Percentiles rank a stretch among this genome's conserved stretches.
Evolutionary conservation across 1,284 basidiomycete species (phyloP).

Genomic region (Boletellus deceptivus): DNA sequence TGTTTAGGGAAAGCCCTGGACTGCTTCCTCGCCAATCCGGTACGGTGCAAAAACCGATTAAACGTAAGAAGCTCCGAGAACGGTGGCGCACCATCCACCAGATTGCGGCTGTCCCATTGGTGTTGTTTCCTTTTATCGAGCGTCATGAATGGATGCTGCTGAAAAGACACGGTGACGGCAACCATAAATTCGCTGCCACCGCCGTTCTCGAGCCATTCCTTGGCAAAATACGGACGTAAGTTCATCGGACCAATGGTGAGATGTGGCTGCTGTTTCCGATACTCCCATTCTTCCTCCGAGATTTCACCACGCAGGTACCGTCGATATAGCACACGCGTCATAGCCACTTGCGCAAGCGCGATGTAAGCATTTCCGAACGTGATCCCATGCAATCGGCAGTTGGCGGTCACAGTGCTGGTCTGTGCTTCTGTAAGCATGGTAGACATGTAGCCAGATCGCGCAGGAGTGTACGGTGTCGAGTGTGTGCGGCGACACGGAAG

Average conservation of each 20-base stretch:
- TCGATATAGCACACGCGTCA: slow-evolving; percentile 7
- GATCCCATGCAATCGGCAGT: neutral
- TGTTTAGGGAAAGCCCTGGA: slow-evolving; percentile 36
- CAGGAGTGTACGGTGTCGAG: slow-evolving; percentile 37
- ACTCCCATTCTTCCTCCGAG: slow-evolving; percentile 4
- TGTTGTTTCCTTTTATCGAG: neutral
- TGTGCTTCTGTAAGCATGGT: slow-evolving; percentile 24
- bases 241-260: slow-evolving; percentile 41
- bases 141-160: slow-evolving; percentile 18
- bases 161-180: slow-evolving; percentile 45
- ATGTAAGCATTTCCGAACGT: slow-evolving; percentile 2
- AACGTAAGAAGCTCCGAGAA: slow-evolving; percentile 42
- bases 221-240: slow-evolving; percentile 50
- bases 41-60: slow-evolving; percentile 1
- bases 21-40: slow-evolving; percentile 36
- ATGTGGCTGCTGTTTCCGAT: slow-evolving; percentile 1
- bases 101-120: neutral
- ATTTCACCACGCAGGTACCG: slow-evolving; percentile 7
- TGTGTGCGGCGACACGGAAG: slow-evolving; percentile 44
- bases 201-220: slow-evolving; percentile 45
- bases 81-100: slow-evolving; percentile 37
- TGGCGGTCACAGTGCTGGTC: neutral
- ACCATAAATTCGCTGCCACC: slow-evolving; percentile 45
- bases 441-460: slow-evolving; percentile 31
- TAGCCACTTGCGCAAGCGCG: slow-evolving; percentile 3